Percentiles rank a stretch among this genome's conserved stretches.
Evolutionary conservation across 768 basidiomycete species (phyloP).

Genomic region (Leccinum truebloodii): DNA sequence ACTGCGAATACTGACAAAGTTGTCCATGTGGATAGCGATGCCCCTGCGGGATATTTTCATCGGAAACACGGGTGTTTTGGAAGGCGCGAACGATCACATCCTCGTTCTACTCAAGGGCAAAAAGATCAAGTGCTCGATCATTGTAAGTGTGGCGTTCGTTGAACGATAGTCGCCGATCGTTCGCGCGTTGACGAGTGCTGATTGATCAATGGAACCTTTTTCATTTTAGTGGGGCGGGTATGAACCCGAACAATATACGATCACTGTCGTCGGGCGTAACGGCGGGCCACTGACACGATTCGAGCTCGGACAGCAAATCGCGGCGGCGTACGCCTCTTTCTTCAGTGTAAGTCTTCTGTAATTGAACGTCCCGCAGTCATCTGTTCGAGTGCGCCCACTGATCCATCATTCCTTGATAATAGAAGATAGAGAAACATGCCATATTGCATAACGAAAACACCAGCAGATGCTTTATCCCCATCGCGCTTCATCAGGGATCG

Average conservation of each 20-base stretch:
- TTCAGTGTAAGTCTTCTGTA: conserved; percentile 1
- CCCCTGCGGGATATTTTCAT: not conserved
- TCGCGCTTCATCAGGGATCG: conserved; percentile 12
- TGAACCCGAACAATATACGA: not conserved
- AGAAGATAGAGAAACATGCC: conserved; percentile 1
- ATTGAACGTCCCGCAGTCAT: not conserved
- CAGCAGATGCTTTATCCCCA: not conserved
- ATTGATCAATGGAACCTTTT: not conserved
- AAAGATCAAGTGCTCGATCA: not conserved
- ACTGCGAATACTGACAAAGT: not conserved
- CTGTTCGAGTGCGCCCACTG: not conserved
- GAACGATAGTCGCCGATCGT: not conserved
- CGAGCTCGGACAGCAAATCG: conserved; percentile 2
- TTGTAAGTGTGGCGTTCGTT: conserved; percentile 1
- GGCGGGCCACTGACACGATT: conserved; percentile 5
- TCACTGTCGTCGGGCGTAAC: not conserved
- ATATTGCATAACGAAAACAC: not conserved
- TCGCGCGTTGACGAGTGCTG: no score
- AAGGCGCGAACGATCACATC: conserved; percentile 1
- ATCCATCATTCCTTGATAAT: not conserved
- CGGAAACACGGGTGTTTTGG: not conserved
- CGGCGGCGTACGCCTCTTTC: not conserved
- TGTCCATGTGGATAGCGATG: not conserved
- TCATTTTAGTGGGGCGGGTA: conserved; percentile 15
- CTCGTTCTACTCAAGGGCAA: not conserved